Evolutionary conservation across 768 basidiomycete genomes (phyloP).

Genomic region (Lactifluus echinatus): DNA sequence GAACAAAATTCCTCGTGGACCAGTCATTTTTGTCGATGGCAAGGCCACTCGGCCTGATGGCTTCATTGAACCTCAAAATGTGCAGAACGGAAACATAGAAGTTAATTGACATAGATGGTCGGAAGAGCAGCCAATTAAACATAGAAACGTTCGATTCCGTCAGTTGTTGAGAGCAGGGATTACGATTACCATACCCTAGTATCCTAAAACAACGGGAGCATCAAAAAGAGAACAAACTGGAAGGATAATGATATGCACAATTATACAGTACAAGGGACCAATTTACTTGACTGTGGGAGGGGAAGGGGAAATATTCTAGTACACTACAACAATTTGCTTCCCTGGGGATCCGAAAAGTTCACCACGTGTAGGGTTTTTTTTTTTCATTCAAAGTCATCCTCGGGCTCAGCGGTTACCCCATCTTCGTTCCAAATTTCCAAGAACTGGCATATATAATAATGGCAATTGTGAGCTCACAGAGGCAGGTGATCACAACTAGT

Average conservation of each 20-base stretch:
- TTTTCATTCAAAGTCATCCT: slow-evolving; percentile 23
- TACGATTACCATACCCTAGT: not conserved
- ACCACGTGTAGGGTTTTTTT: not conserved
- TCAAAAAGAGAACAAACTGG: not conserved
- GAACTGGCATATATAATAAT: slow-evolving; percentile 38
- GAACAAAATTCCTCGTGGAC: slow-evolving; percentile 46
- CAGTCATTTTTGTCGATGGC: slow-evolving; percentile 42
- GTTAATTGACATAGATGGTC: not conserved
- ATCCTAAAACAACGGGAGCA: not conserved
- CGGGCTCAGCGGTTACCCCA: slow-evolving; percentile 58
- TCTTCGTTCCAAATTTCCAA: slow-evolving; percentile 78
- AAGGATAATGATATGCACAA: slow-evolving; percentile 18
- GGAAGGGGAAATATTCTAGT: not conserved
- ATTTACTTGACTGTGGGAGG: not conserved
- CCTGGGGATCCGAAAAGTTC: not conserved
- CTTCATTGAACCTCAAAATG: not conserved
- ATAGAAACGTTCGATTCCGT: not conserved
- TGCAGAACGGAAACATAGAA: not conserved
- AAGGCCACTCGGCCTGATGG: slow-evolving; percentile 23
- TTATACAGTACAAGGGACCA: slow-evolving; percentile 1
- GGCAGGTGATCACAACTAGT: not conserved
- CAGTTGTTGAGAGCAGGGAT: not conserved
- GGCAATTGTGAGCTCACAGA: not conserved
- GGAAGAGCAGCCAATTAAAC: not conserved
- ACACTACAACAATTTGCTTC: not conserved